phyloP scores from a whole-genome alignment of 1,284 basidiomycete genomes.

The Heliocybe sulcata region DNA sequence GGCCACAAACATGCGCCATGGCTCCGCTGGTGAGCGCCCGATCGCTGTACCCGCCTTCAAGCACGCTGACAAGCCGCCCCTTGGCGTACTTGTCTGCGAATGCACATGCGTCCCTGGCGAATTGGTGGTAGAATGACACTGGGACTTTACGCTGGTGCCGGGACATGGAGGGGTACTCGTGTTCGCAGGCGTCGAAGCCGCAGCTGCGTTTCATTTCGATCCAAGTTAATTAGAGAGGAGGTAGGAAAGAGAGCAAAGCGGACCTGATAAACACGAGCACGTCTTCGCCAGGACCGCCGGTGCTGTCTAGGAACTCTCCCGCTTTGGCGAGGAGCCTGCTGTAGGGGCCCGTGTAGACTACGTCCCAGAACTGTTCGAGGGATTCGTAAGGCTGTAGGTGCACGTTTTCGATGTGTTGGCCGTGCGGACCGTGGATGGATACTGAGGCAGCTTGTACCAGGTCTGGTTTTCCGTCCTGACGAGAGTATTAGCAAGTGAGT shows the following conservation, averaged over 20 bases:
- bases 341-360: conserved; percentile 69
- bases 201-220: conserved; percentile 33
- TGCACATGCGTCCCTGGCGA: conserved; percentile 65
- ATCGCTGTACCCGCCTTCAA: conserved; percentile 96
- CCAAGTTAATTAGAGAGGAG: conserved; percentile 2
- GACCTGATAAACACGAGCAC: conserved; percentile 84
- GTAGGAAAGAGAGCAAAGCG: conserved; percentile 6
- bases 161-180: conserved; percentile 90
- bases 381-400: conserved; percentile 77
- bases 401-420: conserved; percentile 88
- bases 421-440: conserved; percentile 76
- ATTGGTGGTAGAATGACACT: conserved; percentile 79
- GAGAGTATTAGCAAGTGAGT: background rate
- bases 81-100: conserved; percentile 64
- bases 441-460: conserved; percentile 83
- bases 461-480: conserved; percentile 71
- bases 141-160: conserved; percentile 90
- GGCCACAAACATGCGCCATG: conserved; percentile 72
- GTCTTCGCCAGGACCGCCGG: conserved; percentile 59
- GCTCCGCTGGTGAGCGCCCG: conserved; percentile 77
- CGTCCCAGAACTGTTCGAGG: conserved; percentile 72
- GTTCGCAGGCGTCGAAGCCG: conserved; percentile 92
- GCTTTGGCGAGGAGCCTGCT: conserved; percentile 68
- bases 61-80: conserved; percentile 78
- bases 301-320: conserved; percentile 62